phyloP scores from a whole-genome alignment of 306 rosid genomes.

The Trifolium subterraneum region DNA sequence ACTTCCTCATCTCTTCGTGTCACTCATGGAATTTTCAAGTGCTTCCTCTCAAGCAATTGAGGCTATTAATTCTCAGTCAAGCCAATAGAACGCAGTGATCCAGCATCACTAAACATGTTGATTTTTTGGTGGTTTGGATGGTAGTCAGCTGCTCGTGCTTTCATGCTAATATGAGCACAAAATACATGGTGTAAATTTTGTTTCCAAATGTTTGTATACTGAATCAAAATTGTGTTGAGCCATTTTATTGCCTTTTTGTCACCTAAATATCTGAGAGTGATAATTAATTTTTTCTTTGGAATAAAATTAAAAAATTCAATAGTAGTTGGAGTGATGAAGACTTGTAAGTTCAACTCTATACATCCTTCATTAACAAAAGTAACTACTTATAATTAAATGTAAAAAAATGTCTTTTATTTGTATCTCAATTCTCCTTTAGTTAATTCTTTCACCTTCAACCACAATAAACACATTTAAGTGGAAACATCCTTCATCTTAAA shows the following conservation, averaged over 20 bases:
- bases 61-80: conserved; percentile 42
- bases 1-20: conserved; percentile 76
- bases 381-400: too few species aligned
- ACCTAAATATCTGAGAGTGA: too few species aligned
- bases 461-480: too few species aligned
- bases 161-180: conserved; percentile 31
- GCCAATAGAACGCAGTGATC: conserved; percentile 49
- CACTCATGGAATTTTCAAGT: conserved; percentile 63
- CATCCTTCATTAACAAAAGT: too few species aligned
- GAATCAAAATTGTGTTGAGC: conserved; percentile 30
- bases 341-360: too few species aligned
- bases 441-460: too few species aligned
- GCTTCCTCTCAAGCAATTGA: conserved; percentile 66
- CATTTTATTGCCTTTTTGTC: conserved; percentile 18
- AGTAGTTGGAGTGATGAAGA: too few species aligned
- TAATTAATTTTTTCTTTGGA: too few species aligned
- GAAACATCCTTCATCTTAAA: too few species aligned
- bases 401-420: too few species aligned
- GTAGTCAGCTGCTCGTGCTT: not conserved
- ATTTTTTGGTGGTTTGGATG: conserved; percentile 29
- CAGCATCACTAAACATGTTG: conserved; percentile 29
- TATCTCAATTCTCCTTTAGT: too few species aligned
- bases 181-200: conserved; percentile 32
- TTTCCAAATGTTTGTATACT: conserved; percentile 16
- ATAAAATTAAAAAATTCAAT: too few species aligned